Evolutionary conservation across 305 asterid species (phyloP), one percentile per base, ranked within the genome.

Genomic region (Fraxinus latifolia): DNA sequence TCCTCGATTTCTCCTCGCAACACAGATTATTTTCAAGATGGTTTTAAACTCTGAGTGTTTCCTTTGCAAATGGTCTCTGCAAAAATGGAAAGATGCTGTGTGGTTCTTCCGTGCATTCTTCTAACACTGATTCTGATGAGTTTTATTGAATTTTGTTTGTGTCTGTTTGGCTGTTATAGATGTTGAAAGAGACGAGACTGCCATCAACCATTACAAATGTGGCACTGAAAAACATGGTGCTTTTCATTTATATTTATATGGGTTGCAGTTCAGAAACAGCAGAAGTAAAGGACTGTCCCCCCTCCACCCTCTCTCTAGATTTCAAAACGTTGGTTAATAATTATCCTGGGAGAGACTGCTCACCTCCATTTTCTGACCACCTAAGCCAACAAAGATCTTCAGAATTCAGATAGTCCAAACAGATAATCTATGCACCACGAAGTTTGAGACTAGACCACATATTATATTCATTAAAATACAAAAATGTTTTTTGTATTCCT

Each of bases 201-300:
- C 74, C 84, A 86, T 82, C 71, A 85, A 86, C 86, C 90, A 87
- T 84, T 89, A 84, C 82, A 82, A 88, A 83, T 82, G 81, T 88
- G 93, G 93, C 95, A 90, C 95, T 91, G 95, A 90, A 91, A 91
- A 91, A 74, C 95, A 91, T 91, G 95, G 82, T 73, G 37, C 70
- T 81, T 80, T 78, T 81, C 73, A 76, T 88, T 80, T 8, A 82
- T 89, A 90, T 90, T 90, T 84, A 88, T 84, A 87, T 60, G 79
- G 67, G 14, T 74, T 21, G 81, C 90, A 82, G 82, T 60, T 19
- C 15, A n/a, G 65, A n/a, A 75, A 25, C 78, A 82, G 87, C 85
- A 81, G 72, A 42, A 4, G 80, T 39, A 84, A 75, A 84, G 80
- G 88, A 84, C 88, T 77, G 78, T 77, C 12, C 19, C 80, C 44